phyloP scores from a whole-genome alignment of 345 rosid species.

The Salix exigua region DNA sequence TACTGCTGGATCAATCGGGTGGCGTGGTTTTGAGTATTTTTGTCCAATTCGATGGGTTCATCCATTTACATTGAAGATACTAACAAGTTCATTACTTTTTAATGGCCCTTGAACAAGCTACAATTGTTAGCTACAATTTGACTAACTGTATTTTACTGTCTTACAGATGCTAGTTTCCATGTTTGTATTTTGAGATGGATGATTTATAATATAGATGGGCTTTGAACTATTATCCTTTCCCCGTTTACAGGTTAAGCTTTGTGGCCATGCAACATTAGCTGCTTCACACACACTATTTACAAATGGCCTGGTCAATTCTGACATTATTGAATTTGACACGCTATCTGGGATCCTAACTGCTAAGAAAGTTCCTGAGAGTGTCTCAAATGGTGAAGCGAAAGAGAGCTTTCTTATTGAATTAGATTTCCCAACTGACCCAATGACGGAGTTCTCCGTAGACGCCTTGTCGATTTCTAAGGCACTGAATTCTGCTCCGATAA shows the following conservation, averaged over 20 bases:
- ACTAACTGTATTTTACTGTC: neutral
- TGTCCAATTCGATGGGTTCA: too few relatives aligned
- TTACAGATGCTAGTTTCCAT: neutral
- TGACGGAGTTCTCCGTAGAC: constrained; percentile 32
- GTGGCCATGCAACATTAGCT: constrained; percentile 90
- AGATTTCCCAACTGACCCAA: constrained; percentile 45
- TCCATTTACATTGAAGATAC: too few relatives aligned
- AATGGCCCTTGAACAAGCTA: neutral
- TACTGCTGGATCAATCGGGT: too few relatives aligned
- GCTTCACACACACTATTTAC: constrained; percentile 67
- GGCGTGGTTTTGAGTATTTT: too few relatives aligned
- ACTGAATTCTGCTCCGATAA: constrained; percentile 41
- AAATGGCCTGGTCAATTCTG: constrained; percentile 42
- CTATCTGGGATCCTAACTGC: constrained; percentile 65
- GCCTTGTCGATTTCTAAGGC: constrained; percentile 41
- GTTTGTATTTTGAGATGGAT: neutral
- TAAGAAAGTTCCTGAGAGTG: constrained; percentile 33
- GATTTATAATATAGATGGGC: neutral
- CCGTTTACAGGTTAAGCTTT: constrained; percentile 52
- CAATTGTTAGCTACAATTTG: neutral
- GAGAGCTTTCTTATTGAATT: constrained; percentile 43
- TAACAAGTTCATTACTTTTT: too few relatives aligned
- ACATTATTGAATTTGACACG: constrained; percentile 61
- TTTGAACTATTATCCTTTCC: neutral
- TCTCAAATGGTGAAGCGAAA: constrained; percentile 31